Evolutionary conservation across 2,329 filamentous ascomycete genomes (phyloP).

Genomic region (Fusarium setosum): DNA sequence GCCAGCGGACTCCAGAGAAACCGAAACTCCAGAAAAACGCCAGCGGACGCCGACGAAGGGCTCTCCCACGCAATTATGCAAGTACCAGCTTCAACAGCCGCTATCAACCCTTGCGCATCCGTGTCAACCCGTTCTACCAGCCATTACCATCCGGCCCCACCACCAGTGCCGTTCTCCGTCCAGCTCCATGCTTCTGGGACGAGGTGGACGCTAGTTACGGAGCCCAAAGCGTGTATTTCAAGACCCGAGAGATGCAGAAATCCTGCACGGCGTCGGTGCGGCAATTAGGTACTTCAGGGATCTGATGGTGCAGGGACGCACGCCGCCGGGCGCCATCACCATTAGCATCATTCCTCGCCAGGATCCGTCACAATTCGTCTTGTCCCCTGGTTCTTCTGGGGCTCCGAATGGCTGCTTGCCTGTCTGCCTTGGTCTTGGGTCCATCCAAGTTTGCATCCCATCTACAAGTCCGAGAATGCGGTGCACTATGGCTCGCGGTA

Average conservation of each 20-base stretch:
- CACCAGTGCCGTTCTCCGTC: constrained; percentile 27
- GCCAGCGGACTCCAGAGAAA: neutral
- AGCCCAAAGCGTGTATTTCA: constrained; percentile 13
- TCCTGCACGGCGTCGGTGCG: constrained; percentile 27
- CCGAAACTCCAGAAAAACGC: neutral
- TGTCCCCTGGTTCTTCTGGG: neutral
- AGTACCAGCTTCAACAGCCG: constrained; percentile 20
- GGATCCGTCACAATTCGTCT: neutral
- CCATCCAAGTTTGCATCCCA: neutral
- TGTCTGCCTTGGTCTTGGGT: neutral
- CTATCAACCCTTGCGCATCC: constrained; percentile 33
- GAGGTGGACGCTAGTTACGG: constrained; percentile 27
- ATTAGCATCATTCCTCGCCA: constrained; percentile 18
- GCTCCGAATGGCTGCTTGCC: neutral
- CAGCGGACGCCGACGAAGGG: constrained; percentile 19
- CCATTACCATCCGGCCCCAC: constrained; percentile 35
- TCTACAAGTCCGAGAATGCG: neutral
- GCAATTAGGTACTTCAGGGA: constrained; percentile 33
- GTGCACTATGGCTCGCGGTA: constrained; percentile 1
- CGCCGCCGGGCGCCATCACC: constrained; percentile 16
- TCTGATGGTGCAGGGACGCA: constrained; percentile 5
- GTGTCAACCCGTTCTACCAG: constrained; percentile 32
- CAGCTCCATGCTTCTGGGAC: constrained; percentile 30
- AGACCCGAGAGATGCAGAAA: constrained; percentile 10
- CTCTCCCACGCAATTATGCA: constrained; percentile 29